These are phyloP conservation scores for Metarhizium album DNA, from an alignment of 2,329 filamentous ascomycete species.

Conservation along the genomic window DNA sequence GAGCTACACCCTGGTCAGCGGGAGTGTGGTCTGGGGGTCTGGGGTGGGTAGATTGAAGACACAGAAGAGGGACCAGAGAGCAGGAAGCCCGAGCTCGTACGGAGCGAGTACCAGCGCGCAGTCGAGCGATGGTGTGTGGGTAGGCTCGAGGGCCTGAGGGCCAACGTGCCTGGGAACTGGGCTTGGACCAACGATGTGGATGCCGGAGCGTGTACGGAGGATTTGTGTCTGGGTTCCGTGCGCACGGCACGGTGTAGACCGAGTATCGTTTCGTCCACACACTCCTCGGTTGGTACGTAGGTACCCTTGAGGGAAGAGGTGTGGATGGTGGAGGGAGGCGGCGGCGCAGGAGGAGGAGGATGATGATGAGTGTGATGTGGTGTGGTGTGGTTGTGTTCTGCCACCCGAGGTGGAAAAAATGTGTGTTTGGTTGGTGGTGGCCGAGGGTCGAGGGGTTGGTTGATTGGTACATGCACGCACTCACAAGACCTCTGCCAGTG, in stretches of 20 bases:
- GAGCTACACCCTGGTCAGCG: slow-evolving; percentile 3
- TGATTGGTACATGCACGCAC: too few species aligned
- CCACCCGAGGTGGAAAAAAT: background rate
- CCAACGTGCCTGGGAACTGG: background rate
- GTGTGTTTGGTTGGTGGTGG: slow-evolving; percentile 2
- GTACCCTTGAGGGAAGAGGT: background rate
- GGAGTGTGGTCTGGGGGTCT: slow-evolving; percentile 6
- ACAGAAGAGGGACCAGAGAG: background rate
- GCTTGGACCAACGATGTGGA: slow-evolving; percentile 3
- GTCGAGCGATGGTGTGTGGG: slow-evolving; percentile 7
- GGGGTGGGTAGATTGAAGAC: slow-evolving; percentile 9
- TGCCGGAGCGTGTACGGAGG: background rate
- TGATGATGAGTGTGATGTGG: background rate
- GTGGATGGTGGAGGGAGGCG: background rate
- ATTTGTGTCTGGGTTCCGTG: too few species aligned
- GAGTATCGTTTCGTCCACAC: background rate
- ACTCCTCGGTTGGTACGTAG: too few species aligned
- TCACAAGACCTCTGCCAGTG: too few species aligned
- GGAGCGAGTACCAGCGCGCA: slow-evolving; percentile 5
- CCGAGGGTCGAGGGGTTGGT: background rate
- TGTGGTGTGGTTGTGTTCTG: background rate
- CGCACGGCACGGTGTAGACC: background rate
- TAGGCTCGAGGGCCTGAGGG: background rate
- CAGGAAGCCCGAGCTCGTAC: slow-evolving; percentile 7
- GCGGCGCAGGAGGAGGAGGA: too few species aligned